Percentiles rank a stretch among this genome's conserved stretches.
Evolutionary conservation across 2,329 filamentous ascomycete genomes (phyloP).

Genomic region (Ceratocystis alfenasii): DNA sequence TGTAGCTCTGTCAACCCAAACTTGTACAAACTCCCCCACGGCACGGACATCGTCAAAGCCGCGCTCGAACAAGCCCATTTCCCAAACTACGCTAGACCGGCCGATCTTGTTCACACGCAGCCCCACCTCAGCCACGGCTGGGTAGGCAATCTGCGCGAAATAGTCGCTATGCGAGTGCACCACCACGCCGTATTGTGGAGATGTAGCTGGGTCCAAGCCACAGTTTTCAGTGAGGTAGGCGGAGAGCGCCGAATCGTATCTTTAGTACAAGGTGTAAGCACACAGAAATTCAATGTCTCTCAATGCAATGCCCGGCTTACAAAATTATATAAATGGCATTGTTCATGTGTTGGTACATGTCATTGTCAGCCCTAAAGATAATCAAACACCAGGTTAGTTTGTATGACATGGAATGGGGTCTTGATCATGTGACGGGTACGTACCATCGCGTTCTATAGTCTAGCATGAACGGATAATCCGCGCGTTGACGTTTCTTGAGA

Average conservation of each 20-base stretch:
- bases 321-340: conserved; percentile 78
- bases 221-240: conserved; percentile 73
- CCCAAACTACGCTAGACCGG: conserved; percentile 77
- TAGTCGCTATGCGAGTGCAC: conserved; percentile 80
- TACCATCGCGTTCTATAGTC: conserved; percentile 84
- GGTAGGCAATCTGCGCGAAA: conserved; percentile 70
- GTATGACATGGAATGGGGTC: conserved; percentile 1
- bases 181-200: conserved; percentile 66
- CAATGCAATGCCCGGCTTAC: conserved; percentile 31
- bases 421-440: conserved; percentile 23
- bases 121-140: conserved; percentile 67
- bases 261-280: conserved; percentile 26
- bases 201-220: conserved; percentile 56
- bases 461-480: conserved; percentile 65
- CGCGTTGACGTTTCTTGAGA: conserved; percentile 29
- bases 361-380: conserved; percentile 64
- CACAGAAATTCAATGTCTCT: background rate
- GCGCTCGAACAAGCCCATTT: conserved; percentile 73
- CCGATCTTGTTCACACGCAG: conserved; percentile 75
- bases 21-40: conserved; percentile 76
- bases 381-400: conserved; percentile 9
- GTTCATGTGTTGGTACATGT: conserved; percentile 92
- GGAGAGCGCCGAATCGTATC: conserved; percentile 84
- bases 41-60: conserved; percentile 64
- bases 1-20: conserved; percentile 68